Conservation (phyloP, 805 yeast genomes). For the Wickerhamia fluorescens region DNA sequence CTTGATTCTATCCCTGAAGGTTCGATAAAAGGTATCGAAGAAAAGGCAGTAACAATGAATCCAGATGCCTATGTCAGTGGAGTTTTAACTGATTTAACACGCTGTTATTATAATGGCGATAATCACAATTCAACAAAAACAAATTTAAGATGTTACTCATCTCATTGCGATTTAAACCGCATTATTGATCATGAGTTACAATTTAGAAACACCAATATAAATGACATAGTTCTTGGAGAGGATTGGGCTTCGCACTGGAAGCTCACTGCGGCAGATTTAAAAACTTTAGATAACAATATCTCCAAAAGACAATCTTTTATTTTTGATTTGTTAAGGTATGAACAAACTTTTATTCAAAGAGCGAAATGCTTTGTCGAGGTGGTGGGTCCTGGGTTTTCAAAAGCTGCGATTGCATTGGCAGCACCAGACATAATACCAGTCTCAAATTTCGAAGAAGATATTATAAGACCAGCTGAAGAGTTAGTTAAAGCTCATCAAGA, state of each 20-base stretch:
- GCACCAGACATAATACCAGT: constrained; percentile 13
- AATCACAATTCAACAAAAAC: constrained; percentile 10
- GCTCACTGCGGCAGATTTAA: constrained; percentile 45
- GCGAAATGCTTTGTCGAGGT: constrained; percentile 53
- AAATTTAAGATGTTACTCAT: constrained; percentile 23
- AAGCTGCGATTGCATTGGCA: constrained; percentile 18
- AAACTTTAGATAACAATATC: constrained; percentile 42
- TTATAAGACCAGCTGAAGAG: constrained; percentile 50
- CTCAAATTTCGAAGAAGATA: constrained; percentile 50
- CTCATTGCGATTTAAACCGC: constrained; percentile 26
- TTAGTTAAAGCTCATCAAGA: constrained; percentile 50
- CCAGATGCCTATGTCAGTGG: constrained; percentile 24
- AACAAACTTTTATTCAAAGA: constrained; percentile 61
- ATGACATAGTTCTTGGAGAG: constrained; percentile 25
- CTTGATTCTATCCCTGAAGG: neutral
- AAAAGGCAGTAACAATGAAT: constrained; percentile 9
- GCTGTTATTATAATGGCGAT: constrained; percentile 36
- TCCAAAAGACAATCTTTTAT: constrained; percentile 67
- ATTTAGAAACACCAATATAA: constrained; percentile 13
- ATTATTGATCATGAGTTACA: constrained; percentile 19
- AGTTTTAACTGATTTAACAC: constrained; percentile 37
- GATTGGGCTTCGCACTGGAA: constrained; percentile 69
- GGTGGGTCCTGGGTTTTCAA: constrained; percentile 36
- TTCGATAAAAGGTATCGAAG: constrained; percentile 1
- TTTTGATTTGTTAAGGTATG: constrained; percentile 67